Evolutionary conservation across 345 rosid genomes (phyloP).

Genomic region (Euphorbia tirucalli): DNA sequence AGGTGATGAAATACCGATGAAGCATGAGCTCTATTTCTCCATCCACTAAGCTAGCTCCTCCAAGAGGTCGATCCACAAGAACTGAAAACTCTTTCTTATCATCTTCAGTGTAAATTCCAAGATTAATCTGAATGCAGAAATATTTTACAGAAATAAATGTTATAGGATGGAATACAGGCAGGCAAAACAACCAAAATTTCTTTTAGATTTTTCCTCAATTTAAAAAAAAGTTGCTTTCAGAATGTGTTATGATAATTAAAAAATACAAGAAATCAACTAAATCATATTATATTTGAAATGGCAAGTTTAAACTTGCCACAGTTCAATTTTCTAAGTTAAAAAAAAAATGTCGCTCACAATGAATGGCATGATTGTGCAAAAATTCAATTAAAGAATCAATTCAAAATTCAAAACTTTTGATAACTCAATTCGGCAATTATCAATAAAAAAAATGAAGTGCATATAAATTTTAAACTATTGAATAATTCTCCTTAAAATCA

Average conservation of each 20-base stretch:
- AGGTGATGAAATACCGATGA: conserved; percentile 55
- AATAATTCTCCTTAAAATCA: too few relatives aligned
- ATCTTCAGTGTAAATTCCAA: conserved; percentile 84
- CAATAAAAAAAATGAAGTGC: too few relatives aligned
- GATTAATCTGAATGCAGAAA: conserved; percentile 63
- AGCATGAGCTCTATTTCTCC: conserved; percentile 97
- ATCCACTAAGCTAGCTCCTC: conserved; percentile 85
- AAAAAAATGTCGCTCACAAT: neutral
- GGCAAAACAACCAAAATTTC: neutral
- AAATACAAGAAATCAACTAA: neutral
- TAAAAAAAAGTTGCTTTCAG: conserved; percentile 2
- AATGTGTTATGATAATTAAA: neutral
- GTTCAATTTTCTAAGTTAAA: neutral
- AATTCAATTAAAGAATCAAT: neutral
- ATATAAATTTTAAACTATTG: too few relatives aligned
- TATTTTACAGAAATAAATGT: neutral
- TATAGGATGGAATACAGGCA: neutral
- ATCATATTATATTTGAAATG: neutral
- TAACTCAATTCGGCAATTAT: too few relatives aligned
- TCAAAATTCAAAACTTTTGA: neutral
- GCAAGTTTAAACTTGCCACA: neutral
- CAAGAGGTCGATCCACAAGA: conserved; percentile 84
- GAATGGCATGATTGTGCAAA: neutral
- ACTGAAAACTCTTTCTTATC: conserved; percentile 72
- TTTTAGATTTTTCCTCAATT: neutral